phyloP scores from a whole-genome alignment of 768 basidiomycete genomes.

The Leccinum variicolor region DNA sequence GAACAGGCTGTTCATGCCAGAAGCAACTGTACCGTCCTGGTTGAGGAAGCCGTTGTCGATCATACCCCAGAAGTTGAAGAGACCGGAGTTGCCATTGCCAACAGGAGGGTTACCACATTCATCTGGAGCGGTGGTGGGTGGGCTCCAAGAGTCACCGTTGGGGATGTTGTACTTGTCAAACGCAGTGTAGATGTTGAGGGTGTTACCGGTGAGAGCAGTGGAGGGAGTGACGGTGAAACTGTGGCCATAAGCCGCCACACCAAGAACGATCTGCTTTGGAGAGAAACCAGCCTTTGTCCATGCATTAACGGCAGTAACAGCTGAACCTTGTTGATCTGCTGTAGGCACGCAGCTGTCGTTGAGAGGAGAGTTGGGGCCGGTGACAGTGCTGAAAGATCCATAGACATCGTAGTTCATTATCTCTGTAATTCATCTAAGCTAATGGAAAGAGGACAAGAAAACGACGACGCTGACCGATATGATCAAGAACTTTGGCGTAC shows the following conservation, averaged over 20 bases:
- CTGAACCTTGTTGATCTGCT: conserved; percentile 66
- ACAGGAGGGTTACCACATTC: conserved; percentile 53
- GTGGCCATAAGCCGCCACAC: conserved; percentile 83
- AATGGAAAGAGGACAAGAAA: fast-evolving
- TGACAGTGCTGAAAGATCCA: conserved; percentile 49
- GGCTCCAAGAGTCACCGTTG: conserved; percentile 57
- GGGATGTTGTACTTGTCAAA: conserved; percentile 46
- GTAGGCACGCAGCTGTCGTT: conserved; percentile 68
- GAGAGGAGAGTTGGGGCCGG: conserved; percentile 83
- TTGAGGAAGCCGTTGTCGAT: conserved; percentile 54
- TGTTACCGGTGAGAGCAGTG: conserved; percentile 15
- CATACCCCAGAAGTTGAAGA: conserved; percentile 64
- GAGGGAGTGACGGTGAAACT: conserved; percentile 46
- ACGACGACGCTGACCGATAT: conserved; percentile 49
- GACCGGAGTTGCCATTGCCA: conserved; percentile 45
- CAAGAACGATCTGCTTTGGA: conserved; percentile 67
- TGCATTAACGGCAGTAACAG: conserved; percentile 62
- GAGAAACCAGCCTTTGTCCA: conserved; percentile 85
- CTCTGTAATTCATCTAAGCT: conserved; percentile 37
- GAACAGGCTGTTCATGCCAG: conserved; percentile 50
- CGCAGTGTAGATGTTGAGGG: conserved; percentile 47
- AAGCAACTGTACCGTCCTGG: conserved; percentile 43
- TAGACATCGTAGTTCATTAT: conserved; percentile 73
- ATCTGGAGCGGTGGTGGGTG: conserved; percentile 42
- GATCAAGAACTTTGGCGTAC: conserved; percentile 71